These are phyloP conservation scores for Beta vulgaris DNA, from an alignment of 148 eudicot species.

Conservation along the genomic window DNA sequence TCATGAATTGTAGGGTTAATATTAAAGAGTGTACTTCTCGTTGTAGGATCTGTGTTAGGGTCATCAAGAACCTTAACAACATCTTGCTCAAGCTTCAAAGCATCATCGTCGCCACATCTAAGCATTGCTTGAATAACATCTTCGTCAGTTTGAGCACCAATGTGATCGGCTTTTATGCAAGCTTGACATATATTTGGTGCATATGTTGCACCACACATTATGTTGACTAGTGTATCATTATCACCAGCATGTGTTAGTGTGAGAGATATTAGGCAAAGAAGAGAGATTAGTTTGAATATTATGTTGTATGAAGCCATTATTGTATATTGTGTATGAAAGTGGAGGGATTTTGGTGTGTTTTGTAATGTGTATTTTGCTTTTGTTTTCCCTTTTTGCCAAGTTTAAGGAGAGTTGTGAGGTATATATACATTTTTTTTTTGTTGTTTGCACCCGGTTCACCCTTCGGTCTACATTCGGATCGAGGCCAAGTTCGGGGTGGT, in stretches of 20 bases:
- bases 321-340: background rate
- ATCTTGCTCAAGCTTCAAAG: background rate
- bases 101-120: background rate
- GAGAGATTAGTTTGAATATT: background rate
- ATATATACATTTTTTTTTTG: too few relatives aligned
- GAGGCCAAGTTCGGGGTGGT: too few relatives aligned
- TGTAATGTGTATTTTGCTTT: too few relatives aligned
- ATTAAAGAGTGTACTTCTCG: background rate
- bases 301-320: background rate
- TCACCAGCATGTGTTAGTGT: background rate
- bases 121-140: background rate
- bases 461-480: too few relatives aligned
- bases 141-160: background rate
- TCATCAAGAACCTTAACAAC: background rate
- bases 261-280: background rate
- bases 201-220: slow-evolving; percentile 7
- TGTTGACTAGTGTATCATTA: background rate
- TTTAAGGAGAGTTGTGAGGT: too few relatives aligned
- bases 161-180: background rate
- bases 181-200: background rate
- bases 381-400: too few relatives aligned
- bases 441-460: too few relatives aligned
- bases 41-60: background rate
- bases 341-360: too few relatives aligned
- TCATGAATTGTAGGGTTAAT: background rate